Conservation (phyloP, 2,329 filamentous ascomycete species). For the Curvularia sp. region DNA sequence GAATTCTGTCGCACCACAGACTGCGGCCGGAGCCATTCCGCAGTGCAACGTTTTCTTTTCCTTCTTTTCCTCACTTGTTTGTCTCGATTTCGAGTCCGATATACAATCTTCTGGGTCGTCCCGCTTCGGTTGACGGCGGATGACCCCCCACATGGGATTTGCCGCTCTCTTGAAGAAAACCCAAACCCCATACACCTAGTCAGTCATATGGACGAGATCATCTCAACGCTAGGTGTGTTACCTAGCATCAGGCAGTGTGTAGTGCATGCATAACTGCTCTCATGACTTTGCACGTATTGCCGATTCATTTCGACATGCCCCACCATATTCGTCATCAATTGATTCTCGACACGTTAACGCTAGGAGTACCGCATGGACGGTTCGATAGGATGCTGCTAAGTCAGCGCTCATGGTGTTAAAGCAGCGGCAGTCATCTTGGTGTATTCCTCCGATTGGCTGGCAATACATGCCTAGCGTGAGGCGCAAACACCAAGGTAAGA, state of each 20-base stretch:
- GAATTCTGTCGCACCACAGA: background rate
- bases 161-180: background rate
- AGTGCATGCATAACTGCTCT: background rate
- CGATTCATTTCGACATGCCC: background rate
- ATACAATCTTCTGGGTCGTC: constrained; percentile 14
- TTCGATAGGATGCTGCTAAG: background rate
- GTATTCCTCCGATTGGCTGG: background rate
- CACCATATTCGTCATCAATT: constrained; percentile 2
- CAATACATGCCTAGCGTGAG: background rate
- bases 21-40: background rate
- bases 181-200: background rate
- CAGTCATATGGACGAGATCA: background rate
- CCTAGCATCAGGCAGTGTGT: background rate
- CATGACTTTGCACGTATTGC: background rate
- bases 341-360: background rate
- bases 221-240: background rate
- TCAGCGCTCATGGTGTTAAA: background rate
- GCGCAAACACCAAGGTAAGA: background rate
- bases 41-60: background rate
- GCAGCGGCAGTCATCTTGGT: background rate
- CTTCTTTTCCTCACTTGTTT: constrained; percentile 6
- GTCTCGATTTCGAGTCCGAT: constrained; percentile 8
- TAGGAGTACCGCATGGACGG: background rate
- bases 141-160: constrained; percentile 5
- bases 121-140: constrained; percentile 12